Evolutionary conservation across 23 red algal species (phyloP).

Genomic region (Agarophyton chilense): DNA sequence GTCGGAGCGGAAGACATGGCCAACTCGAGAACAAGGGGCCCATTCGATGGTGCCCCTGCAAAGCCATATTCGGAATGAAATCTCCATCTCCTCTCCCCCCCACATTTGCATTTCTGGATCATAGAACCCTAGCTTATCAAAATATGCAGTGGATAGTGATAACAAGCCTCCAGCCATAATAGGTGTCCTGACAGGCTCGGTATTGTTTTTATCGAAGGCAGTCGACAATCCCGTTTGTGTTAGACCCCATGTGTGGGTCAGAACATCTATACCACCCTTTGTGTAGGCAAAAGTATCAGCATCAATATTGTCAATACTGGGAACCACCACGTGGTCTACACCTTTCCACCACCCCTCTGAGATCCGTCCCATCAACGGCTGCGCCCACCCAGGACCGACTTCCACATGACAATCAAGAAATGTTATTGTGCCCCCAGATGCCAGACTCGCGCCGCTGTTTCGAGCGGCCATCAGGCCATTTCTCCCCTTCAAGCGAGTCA

Average conservation of each 20-base stretch:
- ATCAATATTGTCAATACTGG: constrained; percentile 61
- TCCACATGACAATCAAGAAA: constrained; percentile 62
- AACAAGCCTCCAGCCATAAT: constrained; percentile 73
- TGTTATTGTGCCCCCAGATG: constrained; percentile 44
- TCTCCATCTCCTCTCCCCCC: constrained; percentile 75
- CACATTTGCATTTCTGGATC: constrained; percentile 66
- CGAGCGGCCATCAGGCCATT: constrained; percentile 64
- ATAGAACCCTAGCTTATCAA: constrained; percentile 65
- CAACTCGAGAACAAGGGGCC: constrained; percentile 58
- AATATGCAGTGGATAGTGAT: constrained; percentile 34
- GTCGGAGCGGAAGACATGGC: constrained; percentile 68
- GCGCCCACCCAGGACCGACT: constrained; percentile 51
- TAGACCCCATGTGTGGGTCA: constrained; percentile 61
- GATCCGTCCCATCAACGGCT: constrained; percentile 62
- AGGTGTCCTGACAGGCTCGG: constrained; percentile 15
- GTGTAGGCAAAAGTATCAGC: constrained; percentile 62
- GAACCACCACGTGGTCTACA: constrained; percentile 57
- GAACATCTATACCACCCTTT: constrained; percentile 58
- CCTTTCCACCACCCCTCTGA: constrained; percentile 49
- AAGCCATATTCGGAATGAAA: constrained; percentile 67
- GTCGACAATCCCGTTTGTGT: constrained; percentile 45
- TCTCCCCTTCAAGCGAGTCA: constrained; percentile 48
- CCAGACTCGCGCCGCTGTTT: constrained; percentile 56
- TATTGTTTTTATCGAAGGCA: neutral
- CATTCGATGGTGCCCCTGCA: constrained; percentile 65